Conservation (phyloP, 495 filamentous ascomycete genomes). For the Lepraria neglecta region DNA sequence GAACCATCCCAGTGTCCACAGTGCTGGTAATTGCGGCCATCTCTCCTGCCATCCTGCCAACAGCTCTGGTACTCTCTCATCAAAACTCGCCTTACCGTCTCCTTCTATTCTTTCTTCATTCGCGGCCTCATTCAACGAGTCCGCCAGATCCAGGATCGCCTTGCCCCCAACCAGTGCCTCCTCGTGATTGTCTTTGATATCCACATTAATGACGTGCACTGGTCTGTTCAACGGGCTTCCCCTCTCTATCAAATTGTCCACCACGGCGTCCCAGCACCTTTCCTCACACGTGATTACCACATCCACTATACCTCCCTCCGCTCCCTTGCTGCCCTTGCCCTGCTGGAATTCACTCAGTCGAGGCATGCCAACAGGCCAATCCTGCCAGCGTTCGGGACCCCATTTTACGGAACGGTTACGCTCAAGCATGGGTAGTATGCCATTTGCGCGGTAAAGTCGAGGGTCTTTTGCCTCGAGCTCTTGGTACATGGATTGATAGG, state of each 20-base stretch:
- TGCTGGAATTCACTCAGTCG: slow-evolving; percentile 54
- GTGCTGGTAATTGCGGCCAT: slow-evolving; percentile 81
- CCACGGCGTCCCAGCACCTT: slow-evolving; percentile 95
- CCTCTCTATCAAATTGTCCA: slow-evolving; percentile 84
- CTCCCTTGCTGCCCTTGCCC: slow-evolving; percentile 68
- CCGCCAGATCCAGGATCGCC: slow-evolving; percentile 87
- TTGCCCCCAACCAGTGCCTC: slow-evolving; percentile 86
- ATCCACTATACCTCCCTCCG: slow-evolving; percentile 86
- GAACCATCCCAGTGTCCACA: slow-evolving; percentile 96
- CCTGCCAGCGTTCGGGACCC: slow-evolving; percentile 96
- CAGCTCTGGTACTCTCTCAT: slow-evolving; percentile 89
- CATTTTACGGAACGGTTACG: slow-evolving; percentile 88
- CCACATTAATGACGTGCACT: slow-evolving; percentile 95
- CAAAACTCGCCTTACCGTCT: slow-evolving; percentile 67
- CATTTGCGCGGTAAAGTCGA: slow-evolving; percentile 83
- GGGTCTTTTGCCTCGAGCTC: slow-evolving; percentile 81
- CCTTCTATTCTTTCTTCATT: slow-evolving; percentile 64
- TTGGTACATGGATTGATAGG: slow-evolving; percentile 85
- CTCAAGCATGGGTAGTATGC: slow-evolving; percentile 89
- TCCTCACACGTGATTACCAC: slow-evolving; percentile 97
- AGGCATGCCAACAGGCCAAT: slow-evolving; percentile 86
- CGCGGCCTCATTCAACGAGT: slow-evolving; percentile 78
- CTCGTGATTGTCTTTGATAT: slow-evolving; percentile 97
- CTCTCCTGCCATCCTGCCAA: slow-evolving; percentile 93
- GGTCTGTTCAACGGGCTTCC: slow-evolving; percentile 79